Conservation (phyloP, 306 rosid species). For the Vachellia pachyceras region DNA sequence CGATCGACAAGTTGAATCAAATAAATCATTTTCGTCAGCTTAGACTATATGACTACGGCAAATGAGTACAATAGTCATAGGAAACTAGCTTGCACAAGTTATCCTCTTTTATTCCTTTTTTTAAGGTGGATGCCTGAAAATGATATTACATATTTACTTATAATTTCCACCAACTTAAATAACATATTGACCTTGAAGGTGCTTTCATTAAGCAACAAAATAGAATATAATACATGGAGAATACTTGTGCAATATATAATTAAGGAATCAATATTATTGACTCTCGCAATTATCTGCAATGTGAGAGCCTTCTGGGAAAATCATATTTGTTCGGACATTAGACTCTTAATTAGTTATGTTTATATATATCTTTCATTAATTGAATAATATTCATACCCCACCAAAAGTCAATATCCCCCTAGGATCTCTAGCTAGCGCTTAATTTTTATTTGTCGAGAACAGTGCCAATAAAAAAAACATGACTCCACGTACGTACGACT, state of each 20-base stretch:
- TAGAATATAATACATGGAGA: background rate
- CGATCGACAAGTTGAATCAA: background rate
- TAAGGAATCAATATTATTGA: background rate
- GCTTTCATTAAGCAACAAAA: background rate
- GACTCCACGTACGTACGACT: background rate
- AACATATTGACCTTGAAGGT: background rate
- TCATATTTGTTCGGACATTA: background rate
- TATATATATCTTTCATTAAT: background rate
- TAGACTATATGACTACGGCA: too few relatives aligned
- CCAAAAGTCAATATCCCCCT: constrained; percentile 1
- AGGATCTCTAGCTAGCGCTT: background rate
- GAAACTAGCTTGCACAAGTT: background rate
- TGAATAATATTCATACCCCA: background rate
- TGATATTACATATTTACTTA: background rate
- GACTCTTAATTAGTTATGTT: background rate
- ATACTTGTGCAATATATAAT: background rate
- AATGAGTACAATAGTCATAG: background rate
- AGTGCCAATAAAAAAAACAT: background rate
- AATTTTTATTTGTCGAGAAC: background rate
- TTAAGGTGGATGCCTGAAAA: background rate
- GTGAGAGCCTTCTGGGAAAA: background rate
- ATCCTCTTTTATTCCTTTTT: background rate
- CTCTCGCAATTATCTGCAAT: background rate
- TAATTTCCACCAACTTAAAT: background rate
- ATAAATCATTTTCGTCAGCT: background rate